phyloP scores from a whole-genome alignment of 78 protist genomes.

The Monosiga brevicollis region DNA sequence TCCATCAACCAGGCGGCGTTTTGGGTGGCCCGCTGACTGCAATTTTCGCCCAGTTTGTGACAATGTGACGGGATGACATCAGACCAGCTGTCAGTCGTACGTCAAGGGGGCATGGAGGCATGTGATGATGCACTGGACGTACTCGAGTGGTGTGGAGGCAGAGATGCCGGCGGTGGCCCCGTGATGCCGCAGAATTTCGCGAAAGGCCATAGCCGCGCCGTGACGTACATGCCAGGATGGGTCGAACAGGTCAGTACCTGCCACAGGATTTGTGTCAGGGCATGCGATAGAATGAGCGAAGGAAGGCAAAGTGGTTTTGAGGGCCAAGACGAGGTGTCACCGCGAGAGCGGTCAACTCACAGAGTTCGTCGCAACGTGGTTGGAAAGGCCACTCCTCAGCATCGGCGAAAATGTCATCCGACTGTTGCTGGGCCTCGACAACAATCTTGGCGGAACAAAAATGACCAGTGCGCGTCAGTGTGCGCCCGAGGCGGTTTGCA shows the following conservation, averaged over 20 bases:
- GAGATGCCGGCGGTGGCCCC: constrained; percentile 27
- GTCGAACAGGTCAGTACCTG: constrained; percentile 6
- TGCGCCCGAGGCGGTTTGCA: too few relatives aligned
- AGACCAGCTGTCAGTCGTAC: not conserved
- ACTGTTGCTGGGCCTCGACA: not conserved
- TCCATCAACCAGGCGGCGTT: constrained; percentile 72
- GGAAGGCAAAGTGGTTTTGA: too few relatives aligned
- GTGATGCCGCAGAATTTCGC: constrained; percentile 68
- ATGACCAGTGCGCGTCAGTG: too few relatives aligned
- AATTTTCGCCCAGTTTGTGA: too few relatives aligned
- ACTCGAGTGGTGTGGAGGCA: not conserved
- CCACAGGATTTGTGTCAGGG: too few relatives aligned
- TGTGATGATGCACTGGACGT: not conserved
- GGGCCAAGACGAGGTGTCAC: constrained; percentile 16
- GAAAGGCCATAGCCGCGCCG: constrained; percentile 70
- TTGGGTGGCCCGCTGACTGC: constrained; percentile 6
- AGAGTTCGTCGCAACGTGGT: constrained; percentile 47
- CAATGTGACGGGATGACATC: not conserved
- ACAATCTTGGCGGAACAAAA: too few relatives aligned
- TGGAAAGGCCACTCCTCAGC: constrained; percentile 74
- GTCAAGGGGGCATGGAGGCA: not conserved
- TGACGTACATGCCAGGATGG: constrained; percentile 72
- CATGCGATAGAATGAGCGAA: too few relatives aligned
- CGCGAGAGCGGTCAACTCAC: constrained; percentile 8
- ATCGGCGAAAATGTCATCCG: not conserved